phyloP scores from a whole-genome alignment of 1,284 basidiomycete genomes.

The Puccinia horiana region DNA sequence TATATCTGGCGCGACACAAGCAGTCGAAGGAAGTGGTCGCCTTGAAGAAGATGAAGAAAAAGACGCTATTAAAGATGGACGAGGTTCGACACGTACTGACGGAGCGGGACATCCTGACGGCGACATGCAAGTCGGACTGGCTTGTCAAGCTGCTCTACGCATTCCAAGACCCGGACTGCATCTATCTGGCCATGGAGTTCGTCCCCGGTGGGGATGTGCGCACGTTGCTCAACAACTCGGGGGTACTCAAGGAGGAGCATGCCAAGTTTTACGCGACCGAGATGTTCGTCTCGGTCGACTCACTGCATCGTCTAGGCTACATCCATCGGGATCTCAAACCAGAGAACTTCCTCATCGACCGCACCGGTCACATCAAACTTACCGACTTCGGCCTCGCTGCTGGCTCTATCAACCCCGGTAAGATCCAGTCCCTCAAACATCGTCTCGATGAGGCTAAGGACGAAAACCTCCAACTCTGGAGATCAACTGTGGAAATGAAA shows the following conservation, averaged over 20 bases:
- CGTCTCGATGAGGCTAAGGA: slow-evolving; percentile 96
- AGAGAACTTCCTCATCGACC: slow-evolving; percentile 95
- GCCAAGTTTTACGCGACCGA: slow-evolving; percentile 91
- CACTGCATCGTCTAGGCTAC: slow-evolving; percentile 90
- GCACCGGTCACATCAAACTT: slow-evolving; percentile 93
- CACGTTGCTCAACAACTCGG: slow-evolving; percentile 90
- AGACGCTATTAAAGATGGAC: slow-evolving; percentile 92
- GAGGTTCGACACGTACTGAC: slow-evolving; percentile 93
- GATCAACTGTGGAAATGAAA: slow-evolving; percentile 90
- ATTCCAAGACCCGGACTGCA: slow-evolving; percentile 83
- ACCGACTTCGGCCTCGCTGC: slow-evolving; percentile 98
- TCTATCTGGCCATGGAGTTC: slow-evolving; percentile 98
- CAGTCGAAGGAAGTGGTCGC: slow-evolving; percentile 93
- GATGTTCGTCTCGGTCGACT: slow-evolving; percentile 88
- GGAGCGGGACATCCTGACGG: slow-evolving; percentile 92
- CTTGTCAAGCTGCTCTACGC: slow-evolving; percentile 87
- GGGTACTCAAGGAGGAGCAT: slow-evolving; percentile 91
- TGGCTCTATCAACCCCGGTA: slow-evolving; percentile 88
- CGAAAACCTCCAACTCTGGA: slow-evolving; percentile 75
- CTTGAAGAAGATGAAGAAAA: slow-evolving; percentile 91
- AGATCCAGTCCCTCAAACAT: slow-evolving; percentile 90
- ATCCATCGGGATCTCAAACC: slow-evolving; percentile 64
- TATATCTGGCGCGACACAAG: slow-evolving; percentile 83
- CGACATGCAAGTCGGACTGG: slow-evolving; percentile 87
- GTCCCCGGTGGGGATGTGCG: slow-evolving; percentile 95